Evolutionary conservation across 2,329 filamentous ascomycete species (phyloP).

Genomic region (Pyrenochaeta sp.): DNA sequence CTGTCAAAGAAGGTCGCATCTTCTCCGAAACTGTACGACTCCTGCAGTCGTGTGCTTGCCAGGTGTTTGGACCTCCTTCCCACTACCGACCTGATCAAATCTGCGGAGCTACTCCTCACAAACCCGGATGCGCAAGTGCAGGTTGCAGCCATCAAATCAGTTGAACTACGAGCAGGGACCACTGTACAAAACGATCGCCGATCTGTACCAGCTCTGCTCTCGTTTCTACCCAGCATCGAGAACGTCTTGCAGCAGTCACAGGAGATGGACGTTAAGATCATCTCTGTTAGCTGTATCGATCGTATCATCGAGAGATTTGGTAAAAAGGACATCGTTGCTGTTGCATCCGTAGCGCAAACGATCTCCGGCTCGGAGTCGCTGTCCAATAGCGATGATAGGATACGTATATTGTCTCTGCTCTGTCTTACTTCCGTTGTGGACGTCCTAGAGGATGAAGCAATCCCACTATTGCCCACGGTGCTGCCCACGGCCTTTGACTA

Average conservation of each 20-base stretch:
- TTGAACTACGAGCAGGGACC: conserved; percentile 80
- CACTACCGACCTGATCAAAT: conserved; percentile 87
- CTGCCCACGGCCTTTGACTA: conserved; percentile 77
- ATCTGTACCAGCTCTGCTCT: conserved; percentile 75
- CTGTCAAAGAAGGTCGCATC: conserved; percentile 71
- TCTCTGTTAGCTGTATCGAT: conserved; percentile 88
- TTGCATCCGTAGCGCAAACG: conserved; percentile 76
- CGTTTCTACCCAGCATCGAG: conserved; percentile 81
- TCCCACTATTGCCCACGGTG: conserved; percentile 80
- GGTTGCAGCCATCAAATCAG: conserved; percentile 74
- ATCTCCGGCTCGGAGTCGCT: conserved; percentile 81
- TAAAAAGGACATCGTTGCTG: conserved; percentile 83
- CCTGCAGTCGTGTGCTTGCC: conserved; percentile 73
- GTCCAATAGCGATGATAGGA: conserved; percentile 73
- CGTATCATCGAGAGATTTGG: conserved; percentile 95
- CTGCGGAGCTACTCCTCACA: conserved; percentile 82
- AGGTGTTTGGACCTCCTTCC: conserved; percentile 86
- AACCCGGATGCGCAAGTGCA: conserved; percentile 76
- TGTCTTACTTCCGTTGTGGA: conserved; percentile 91
- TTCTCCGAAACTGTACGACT: conserved; percentile 46
- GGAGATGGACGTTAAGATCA: conserved; percentile 80
- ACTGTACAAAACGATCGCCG: conserved; percentile 73
- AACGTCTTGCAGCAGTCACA: conserved; percentile 76
- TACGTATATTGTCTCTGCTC: conserved; percentile 84
- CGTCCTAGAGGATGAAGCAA: conserved; percentile 84